Evolutionary conservation across 345 rosid genomes (phyloP).

Genomic region (Gossypium anomalum): DNA sequence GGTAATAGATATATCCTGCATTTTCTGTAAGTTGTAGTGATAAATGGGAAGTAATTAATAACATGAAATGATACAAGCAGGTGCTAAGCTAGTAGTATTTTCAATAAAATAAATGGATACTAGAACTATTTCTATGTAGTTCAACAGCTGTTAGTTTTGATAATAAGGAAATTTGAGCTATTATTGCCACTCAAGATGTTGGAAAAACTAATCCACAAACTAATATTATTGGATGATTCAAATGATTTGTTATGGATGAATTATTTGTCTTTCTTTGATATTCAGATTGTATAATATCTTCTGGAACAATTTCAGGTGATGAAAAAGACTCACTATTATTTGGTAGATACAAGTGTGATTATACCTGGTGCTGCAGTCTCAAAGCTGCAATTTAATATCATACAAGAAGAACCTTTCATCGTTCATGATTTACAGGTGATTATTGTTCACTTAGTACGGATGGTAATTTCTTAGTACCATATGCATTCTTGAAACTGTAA

Average conservation of each 20-base stretch:
- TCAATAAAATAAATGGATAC: background rate
- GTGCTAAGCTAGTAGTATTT: background rate
- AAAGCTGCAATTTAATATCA: constrained; percentile 66
- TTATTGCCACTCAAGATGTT: background rate
- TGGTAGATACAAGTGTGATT: constrained; percentile 75
- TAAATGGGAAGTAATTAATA: background rate
- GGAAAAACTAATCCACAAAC: background rate
- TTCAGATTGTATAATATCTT: background rate
- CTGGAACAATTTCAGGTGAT: constrained; percentile 56
- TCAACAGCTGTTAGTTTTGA: background rate
- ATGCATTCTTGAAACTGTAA: background rate
- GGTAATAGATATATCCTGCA: background rate
- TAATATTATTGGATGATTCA: background rate
- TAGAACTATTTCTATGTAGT: background rate
- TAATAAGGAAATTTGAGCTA: background rate
- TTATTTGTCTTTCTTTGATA: background rate
- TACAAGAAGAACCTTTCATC: constrained; percentile 68
- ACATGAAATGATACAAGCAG: background rate
- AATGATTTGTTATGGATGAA: constrained; percentile 2
- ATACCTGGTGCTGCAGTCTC: constrained; percentile 92
- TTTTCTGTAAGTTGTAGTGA: background rate
- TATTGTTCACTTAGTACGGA: background rate
- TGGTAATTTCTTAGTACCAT: background rate
- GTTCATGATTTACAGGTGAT: constrained; percentile 68
- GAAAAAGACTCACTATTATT: constrained; percentile 95